Evolutionary conservation across 1,284 basidiomycete species (phyloP).

Genomic region (Grifola frondosa): DNA sequence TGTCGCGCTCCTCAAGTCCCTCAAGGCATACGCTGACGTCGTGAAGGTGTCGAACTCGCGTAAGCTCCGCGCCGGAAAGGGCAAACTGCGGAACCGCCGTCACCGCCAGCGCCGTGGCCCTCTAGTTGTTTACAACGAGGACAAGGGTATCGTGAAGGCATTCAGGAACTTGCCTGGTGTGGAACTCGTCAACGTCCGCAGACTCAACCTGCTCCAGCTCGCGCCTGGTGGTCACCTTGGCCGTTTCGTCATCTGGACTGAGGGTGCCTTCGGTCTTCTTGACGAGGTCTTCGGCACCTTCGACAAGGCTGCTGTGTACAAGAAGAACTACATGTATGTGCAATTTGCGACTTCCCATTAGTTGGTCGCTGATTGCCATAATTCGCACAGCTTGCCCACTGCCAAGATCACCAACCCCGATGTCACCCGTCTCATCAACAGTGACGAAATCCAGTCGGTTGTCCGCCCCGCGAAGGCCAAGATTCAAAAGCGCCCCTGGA

Average conservation of each 20-base stretch:
- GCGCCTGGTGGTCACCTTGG: conserved; percentile 99
- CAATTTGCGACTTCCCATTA: conserved; percentile 6
- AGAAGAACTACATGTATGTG: conserved; percentile 89
- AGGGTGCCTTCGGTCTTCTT: conserved; percentile 89
- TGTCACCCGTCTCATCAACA: conserved; percentile 98
- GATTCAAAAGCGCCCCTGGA: conserved; percentile 90
- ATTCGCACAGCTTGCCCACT: conserved; percentile 70
- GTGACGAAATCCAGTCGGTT: conserved; percentile 93
- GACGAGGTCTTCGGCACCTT: conserved; percentile 96
- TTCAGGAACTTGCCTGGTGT: conserved; percentile 99
- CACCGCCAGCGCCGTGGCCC: conserved; percentile 98
- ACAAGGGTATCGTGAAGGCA: conserved; percentile 96
- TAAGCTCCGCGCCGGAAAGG: conserved; percentile 96
- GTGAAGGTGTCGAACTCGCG: conserved; percentile 97
- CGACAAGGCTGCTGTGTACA: conserved; percentile 81
- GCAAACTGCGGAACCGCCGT: conserved; percentile 96
- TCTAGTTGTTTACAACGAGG: conserved; percentile 96
- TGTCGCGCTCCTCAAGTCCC: conserved; percentile 88
- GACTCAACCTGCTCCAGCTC: conserved; percentile 97
- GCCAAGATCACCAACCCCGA: conserved; percentile 98
- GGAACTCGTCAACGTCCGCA: conserved; percentile 92
- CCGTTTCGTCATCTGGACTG: conserved; percentile 99
- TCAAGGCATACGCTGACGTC: conserved; percentile 93
- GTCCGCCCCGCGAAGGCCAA: conserved; percentile 85
- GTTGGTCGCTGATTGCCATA: conserved; percentile 1